Evolutionary conservation across 768 basidiomycete species (phyloP).

Genomic region (Pleurotus eryngii): DNA sequence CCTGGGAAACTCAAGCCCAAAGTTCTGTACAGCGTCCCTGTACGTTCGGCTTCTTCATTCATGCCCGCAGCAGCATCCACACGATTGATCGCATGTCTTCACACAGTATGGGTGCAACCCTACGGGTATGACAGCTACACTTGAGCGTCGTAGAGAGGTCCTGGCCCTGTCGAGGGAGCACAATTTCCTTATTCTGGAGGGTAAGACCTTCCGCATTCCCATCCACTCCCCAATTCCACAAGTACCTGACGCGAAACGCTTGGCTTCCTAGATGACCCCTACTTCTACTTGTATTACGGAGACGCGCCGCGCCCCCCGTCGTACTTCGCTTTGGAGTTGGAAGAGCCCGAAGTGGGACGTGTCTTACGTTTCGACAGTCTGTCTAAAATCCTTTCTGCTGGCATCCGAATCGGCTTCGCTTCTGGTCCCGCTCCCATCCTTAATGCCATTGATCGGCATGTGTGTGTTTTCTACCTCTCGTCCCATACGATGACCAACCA

Average conservation of each 20-base stretch:
- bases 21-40: conserved; percentile 78
- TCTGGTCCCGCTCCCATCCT: conserved; percentile 70
- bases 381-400: conserved; percentile 77
- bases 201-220: conserved; percentile 31
- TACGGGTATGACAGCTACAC: conserved; percentile 73
- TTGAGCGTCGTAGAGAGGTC: conserved; percentile 67
- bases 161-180: conserved; percentile 69
- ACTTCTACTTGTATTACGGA: conserved; percentile 77
- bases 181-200: conserved; percentile 83
- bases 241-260: background rate
- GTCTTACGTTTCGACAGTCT: conserved; percentile 89
- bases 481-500: background rate
- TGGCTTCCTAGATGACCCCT: conserved; percentile 66
- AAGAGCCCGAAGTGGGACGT: conserved; percentile 64
- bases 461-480: conserved; percentile 30
- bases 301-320: conserved; percentile 59
- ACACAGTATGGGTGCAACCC: conserved; percentile 82
- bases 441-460: conserved; percentile 67
- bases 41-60: conserved; percentile 27
- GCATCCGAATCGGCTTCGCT: conserved; percentile 79
- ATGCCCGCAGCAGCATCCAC: background rate
- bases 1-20: conserved; percentile 67
- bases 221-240: background rate
- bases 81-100: background rate
- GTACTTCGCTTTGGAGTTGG: conserved; percentile 78